These are phyloP conservation scores for Climacium dendroides DNA, from an alignment of 225 moss, liverwort and hornwort species.

Conservation along the genomic window DNA sequence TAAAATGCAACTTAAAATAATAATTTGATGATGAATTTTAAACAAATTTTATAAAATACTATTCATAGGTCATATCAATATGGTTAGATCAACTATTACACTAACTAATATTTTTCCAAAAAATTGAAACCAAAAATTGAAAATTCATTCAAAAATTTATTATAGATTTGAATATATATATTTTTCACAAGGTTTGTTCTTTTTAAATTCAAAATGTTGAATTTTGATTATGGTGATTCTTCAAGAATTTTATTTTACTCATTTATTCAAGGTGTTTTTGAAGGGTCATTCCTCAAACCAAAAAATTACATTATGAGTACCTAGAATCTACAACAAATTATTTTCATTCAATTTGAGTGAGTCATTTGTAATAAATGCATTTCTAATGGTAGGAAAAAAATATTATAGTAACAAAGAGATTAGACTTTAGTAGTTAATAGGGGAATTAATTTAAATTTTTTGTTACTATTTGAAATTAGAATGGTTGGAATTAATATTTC, in stretches of 20 bases:
- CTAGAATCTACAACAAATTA: no score
- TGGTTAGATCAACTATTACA: neutral
- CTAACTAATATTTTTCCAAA: neutral
- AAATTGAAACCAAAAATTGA: neutral
- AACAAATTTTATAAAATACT: neutral
- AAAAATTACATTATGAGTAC: no score
- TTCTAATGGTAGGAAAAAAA: no score
- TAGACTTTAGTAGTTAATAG: no score
- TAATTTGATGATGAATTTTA: neutral
- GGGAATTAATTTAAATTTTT: no score
- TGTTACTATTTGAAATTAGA: no score
- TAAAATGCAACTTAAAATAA: neutral
- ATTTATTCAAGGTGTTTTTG: neutral
- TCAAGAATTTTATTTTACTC: neutral
- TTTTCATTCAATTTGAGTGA: no score
- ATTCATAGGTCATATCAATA: neutral
- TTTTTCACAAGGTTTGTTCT: neutral
- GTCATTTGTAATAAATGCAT: no score
- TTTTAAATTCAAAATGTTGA: neutral
- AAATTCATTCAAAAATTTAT: neutral
- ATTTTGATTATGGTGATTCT: neutral
- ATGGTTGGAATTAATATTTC: no score
- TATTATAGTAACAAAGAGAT: no score
- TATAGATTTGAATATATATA: neutral
- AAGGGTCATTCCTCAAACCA: no score